A percentile compares a stretch with the other conserved stretches of the same genome.
phyloP scores from a whole-genome alignment of 257 asterid genomes.

The Solanum chmielewskii region DNA sequence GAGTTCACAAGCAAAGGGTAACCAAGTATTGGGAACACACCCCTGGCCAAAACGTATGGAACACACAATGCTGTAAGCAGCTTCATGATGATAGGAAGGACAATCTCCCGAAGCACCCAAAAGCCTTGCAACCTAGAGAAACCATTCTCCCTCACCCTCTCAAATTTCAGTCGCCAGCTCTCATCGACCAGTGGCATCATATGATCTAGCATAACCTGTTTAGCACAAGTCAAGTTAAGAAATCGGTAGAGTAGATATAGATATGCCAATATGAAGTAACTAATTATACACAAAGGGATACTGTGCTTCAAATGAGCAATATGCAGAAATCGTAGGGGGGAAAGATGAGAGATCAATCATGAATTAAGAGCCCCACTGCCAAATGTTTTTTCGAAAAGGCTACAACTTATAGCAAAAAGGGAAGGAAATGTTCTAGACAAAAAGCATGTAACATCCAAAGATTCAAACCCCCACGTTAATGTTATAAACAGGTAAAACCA shows the following conservation, averaged over 20 bases:
- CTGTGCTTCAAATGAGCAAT: background rate
- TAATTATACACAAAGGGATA: background rate
- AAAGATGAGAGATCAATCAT: background rate
- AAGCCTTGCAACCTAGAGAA: conserved; percentile 93
- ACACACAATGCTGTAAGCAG: conserved; percentile 87
- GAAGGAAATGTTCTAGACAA: background rate
- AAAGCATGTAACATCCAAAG: background rate
- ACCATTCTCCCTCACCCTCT: conserved; percentile 88
- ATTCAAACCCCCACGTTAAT: background rate
- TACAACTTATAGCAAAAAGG: background rate
- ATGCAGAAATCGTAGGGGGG: background rate
- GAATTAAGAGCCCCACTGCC: background rate
- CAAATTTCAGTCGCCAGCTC: conserved; percentile 84
- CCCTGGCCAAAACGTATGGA: conserved; percentile 82
- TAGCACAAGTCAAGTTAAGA: background rate
- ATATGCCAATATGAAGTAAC: background rate
- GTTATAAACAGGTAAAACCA: background rate
- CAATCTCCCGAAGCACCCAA: conserved; percentile 85
- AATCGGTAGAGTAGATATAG: background rate
- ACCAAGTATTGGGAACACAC: conserved; percentile 79
- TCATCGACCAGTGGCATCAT: conserved; percentile 93
- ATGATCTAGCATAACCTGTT: conserved; percentile 89
- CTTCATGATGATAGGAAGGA: conserved; percentile 80
- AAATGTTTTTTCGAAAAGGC: background rate
- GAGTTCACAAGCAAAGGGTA: conserved; percentile 89